Evolutionary conservation across 495 filamentous ascomycete genomes (phyloP).

Genomic region (Penicillium cinerascens): DNA sequence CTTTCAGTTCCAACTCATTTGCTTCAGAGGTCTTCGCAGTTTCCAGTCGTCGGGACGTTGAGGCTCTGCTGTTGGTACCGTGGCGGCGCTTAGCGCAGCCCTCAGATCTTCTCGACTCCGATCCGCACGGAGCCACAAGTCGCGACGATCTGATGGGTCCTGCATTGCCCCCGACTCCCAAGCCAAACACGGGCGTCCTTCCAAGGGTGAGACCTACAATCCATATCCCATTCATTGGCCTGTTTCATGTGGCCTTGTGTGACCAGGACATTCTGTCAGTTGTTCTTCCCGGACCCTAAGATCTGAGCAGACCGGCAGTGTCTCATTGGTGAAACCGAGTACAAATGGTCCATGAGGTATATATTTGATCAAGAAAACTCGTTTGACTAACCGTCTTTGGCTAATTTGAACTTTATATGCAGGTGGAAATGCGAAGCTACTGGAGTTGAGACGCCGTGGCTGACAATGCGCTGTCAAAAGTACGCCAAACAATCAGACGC

Average conservation of each 20-base stretch:
- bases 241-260: neutral
- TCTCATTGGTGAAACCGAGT: neutral
- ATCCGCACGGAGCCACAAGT: slow-evolving; percentile 9
- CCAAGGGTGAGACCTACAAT: neutral
- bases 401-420: slow-evolving; percentile 19
- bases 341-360: neutral
- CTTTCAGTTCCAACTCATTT: slow-evolving; percentile 30
- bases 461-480: neutral
- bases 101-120: slow-evolving; percentile 14
- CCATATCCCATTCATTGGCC: neutral
- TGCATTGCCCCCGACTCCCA: neutral
- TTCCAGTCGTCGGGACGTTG: neutral
- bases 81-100: neutral
- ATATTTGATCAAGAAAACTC: slow-evolving; percentile 7
- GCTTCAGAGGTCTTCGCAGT: slow-evolving; percentile 15
- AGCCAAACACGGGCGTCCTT: neutral
- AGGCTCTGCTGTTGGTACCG: neutral
- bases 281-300: neutral
- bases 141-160: slow-evolving; percentile 7
- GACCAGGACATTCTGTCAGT: slow-evolving; percentile 1
- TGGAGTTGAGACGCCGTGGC: neutral
- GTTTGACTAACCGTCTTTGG: slow-evolving; percentile 22
- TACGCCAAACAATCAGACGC: neutral
- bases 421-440: slow-evolving; percentile 9
- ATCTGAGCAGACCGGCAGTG: neutral